These are phyloP conservation scores for Epichloe sylvatica DNA, from an alignment of 2,329 filamentous ascomycete genomes.

Conservation along the genomic window DNA sequence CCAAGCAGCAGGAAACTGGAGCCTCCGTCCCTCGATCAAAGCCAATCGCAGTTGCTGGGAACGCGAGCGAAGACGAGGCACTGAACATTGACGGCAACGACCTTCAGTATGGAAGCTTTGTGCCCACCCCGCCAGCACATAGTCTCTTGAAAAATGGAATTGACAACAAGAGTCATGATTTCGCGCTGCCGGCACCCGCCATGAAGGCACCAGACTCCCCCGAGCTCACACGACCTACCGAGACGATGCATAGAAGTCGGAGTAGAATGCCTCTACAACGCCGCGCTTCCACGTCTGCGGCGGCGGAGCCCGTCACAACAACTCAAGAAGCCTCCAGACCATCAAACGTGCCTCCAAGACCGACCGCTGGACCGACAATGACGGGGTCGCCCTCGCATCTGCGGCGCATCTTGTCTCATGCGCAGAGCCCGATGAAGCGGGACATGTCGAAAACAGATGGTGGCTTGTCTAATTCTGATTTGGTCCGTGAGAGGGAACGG, in stretches of 20 bases:
- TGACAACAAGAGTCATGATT: conserved; percentile 19
- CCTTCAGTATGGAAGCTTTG: conserved; percentile 41
- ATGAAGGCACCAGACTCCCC: conserved; percentile 25
- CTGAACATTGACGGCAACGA: conserved; percentile 20
- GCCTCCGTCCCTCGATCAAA: not conserved
- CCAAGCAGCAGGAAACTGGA: not conserved
- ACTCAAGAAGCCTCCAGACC: not conserved
- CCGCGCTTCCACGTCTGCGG: conserved; percentile 23
- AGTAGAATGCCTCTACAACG: conserved; percentile 19
- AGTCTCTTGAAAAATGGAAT: conserved; percentile 9
- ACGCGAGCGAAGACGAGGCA: conserved; percentile 1
- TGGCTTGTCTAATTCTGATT: conserved; percentile 34
- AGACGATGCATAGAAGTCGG: conserved; percentile 8
- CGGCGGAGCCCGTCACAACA: conserved; percentile 12
- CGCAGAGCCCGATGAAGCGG: conserved; percentile 4
- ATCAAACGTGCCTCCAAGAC: conserved; percentile 7
- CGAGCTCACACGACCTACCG: conserved; percentile 10
- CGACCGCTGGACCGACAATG: conserved; percentile 2
- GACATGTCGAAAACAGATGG: conserved; percentile 24
- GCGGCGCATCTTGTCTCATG: conserved; percentile 23
- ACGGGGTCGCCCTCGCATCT: conserved; percentile 18
- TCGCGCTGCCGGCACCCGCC: conserved; percentile 42
- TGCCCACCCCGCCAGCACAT: conserved; percentile 25
- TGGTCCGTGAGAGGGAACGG: conserved; percentile 59
- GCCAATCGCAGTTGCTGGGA: conserved; percentile 1